These are phyloP conservation scores for Puccinia coronata DNA, from an alignment of 1,284 basidiomycete genomes.

Conservation along the genomic window DNA sequence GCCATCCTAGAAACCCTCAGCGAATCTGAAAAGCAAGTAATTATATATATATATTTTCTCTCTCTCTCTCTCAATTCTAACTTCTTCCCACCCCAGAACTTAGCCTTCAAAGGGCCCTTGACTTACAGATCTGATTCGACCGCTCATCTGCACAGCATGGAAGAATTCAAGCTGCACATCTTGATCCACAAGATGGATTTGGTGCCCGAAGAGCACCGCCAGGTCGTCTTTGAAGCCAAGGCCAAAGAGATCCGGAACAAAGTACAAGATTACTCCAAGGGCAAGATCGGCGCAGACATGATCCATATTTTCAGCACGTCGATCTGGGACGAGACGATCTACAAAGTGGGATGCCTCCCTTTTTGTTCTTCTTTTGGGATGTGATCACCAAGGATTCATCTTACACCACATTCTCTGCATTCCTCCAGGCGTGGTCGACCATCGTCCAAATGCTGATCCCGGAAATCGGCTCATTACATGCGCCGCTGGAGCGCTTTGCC, in stretches of 20 bases:
- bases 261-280: conserved; percentile 54
- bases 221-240: conserved; percentile 66
- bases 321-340: conserved; percentile 87
- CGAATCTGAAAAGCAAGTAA: conserved; percentile 19
- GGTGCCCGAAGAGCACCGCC: conserved; percentile 61
- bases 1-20: conserved; percentile 33
- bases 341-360: conserved; percentile 68
- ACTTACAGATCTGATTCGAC: neutral
- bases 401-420: too few relatives aligned
- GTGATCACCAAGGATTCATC: too few relatives aligned
- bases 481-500: conserved; percentile 81
- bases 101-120: too few relatives aligned
- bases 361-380: conserved; percentile 28
- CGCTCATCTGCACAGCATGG: conserved; percentile 7
- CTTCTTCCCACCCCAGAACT: too few relatives aligned
- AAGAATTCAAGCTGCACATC: conserved; percentile 79
- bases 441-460: conserved; percentile 97
- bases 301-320: conserved; percentile 44
- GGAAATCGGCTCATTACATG: conserved; percentile 82
- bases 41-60: neutral
- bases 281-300: conserved; percentile 52
- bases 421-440: conserved; percentile 84
- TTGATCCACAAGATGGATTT: conserved; percentile 95
- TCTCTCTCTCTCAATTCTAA: too few relatives aligned
- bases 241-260: conserved; percentile 60